Base-by-base conservation (phyloP, 164 flowering plant genomes). In the Stephania yunnanensis region DNA sequence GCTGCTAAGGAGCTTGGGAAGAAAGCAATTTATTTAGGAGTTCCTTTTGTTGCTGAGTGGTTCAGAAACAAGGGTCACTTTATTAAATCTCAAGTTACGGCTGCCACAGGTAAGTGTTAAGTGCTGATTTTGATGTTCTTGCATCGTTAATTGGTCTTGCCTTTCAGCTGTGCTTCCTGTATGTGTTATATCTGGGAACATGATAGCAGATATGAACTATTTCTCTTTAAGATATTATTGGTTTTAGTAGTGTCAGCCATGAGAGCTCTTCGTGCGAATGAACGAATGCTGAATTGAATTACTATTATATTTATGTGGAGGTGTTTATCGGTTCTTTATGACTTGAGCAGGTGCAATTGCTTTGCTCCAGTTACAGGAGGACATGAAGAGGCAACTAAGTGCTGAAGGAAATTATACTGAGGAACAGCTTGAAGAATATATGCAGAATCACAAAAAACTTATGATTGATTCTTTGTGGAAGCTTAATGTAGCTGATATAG, bases 1-100 rank as follows among this genome's bases (percentile, higher is more conserved):
- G 92, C 98, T 42, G 98, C 99, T 30, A 91, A 92, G 84, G 98
- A 95, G 87, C 92, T 95, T 63, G 99, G 98, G 71, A 95, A 95
- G 86, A 93, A 92, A 78, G 99, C 90, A 53, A 89, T 89, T 58
- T 92, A 87, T 78, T 82, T 95, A 80, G 98, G 98, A n/a, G 92
- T 95, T 42, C 99, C 99, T 29, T 95, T 95, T 73, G 65, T 95
- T 83, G 99, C 99, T 44, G 99, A 95, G 78, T 95, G 99, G 99
- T 92, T 95, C 79, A 87, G 99, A 84, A 93, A 95, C 85, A 92
- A 95, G 87, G 99, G 99, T 48, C 99, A 95, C 80, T 92, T 85
- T 63, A 90, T 92, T 69, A 95, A 95, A 84, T 95, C 99, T 81
- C 99, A 95, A 86, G 95, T 95, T 46, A 95, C 99, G 50, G 98